Conservation (phyloP, 75 land plant species). For the Pinus taeda region DNA sequence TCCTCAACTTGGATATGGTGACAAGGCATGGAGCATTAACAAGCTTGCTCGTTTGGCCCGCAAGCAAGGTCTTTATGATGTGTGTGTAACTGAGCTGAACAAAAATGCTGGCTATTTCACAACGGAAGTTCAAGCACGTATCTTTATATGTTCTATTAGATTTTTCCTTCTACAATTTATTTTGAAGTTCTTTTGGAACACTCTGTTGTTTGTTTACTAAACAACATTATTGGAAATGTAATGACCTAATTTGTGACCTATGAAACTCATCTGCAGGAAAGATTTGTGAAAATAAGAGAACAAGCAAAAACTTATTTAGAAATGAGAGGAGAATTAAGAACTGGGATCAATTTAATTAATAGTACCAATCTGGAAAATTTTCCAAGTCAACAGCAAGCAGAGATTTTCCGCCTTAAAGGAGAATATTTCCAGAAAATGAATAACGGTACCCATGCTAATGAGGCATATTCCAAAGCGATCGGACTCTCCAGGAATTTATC, state of each 20-base stretch:
- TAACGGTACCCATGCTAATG: constrained; percentile 80
- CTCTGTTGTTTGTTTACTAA: no score
- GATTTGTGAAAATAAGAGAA: constrained; percentile 97
- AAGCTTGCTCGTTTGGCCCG: constrained; percentile 97
- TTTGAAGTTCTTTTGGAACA: background rate
- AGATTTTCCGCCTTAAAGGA: constrained; percentile 90
- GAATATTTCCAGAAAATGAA: constrained; percentile 84
- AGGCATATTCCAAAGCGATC: constrained; percentile 79
- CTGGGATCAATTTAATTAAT: constrained; percentile 84
- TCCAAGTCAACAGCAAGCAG: constrained; percentile 83
- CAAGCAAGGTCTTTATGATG: constrained; percentile 96
- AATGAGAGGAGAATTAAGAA: constrained; percentile 87
- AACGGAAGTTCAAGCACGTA: constrained; percentile 96
- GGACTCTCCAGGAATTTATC: constrained; percentile 75
- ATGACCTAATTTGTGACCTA: background rate
- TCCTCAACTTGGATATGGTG: constrained; percentile 95
- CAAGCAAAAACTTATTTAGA: constrained; percentile 96
- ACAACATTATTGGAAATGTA: no score
- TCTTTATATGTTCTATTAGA: background rate
- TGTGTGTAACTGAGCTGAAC: constrained; percentile 87
- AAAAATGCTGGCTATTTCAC: constrained; percentile 97
- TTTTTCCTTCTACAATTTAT: no score
- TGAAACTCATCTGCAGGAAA: constrained; percentile 64
- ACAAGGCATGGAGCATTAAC: constrained; percentile 99
- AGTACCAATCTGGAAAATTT: constrained; percentile 95